phyloP scores from a whole-genome alignment of 441 rosid genomes.

The Breynia disticha region DNA sequence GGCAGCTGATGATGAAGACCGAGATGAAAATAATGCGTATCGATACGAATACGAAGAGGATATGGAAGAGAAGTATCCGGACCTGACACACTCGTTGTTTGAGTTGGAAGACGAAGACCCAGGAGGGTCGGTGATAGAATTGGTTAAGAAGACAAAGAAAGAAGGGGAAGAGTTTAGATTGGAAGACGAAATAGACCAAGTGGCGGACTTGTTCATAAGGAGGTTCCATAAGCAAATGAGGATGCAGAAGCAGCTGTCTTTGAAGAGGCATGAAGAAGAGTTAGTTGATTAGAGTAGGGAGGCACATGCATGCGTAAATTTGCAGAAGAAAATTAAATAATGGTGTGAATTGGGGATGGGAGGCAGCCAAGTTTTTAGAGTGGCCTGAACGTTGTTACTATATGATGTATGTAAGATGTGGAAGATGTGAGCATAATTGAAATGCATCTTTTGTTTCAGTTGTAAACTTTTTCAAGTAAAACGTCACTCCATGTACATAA shows the following conservation, averaged over 20 bases:
- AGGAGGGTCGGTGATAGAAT: conserved; percentile 60
- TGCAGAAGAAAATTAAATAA: no score
- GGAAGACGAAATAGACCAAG: conserved; percentile 73
- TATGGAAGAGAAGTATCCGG: conserved; percentile 35
- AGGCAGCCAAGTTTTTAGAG: no score
- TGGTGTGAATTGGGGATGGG: no score
- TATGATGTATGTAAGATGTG: no score
- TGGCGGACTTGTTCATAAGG: conserved; percentile 64
- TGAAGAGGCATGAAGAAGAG: conserved; percentile 28
- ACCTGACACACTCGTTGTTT: conserved; percentile 40
- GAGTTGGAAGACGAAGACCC: conserved; percentile 29
- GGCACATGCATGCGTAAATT: no score
- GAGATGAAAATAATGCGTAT: not conserved
- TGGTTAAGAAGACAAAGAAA: conserved; percentile 54
- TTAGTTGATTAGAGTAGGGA: no score
- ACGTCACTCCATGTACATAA: no score
- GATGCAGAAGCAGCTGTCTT: conserved; percentile 67
- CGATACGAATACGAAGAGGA: conserved; percentile 2
- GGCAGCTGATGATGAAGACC: conserved; percentile 2
- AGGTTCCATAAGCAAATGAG: conserved; percentile 59
- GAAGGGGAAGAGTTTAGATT: conserved; percentile 61
- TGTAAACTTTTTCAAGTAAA: no score
- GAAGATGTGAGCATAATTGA: no score
- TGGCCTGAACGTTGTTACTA: no score
- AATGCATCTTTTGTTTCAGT: no score